Base-by-base conservation (phyloP, 495 filamentous ascomycete genomes). In the Podospora fimiseda region DNA sequence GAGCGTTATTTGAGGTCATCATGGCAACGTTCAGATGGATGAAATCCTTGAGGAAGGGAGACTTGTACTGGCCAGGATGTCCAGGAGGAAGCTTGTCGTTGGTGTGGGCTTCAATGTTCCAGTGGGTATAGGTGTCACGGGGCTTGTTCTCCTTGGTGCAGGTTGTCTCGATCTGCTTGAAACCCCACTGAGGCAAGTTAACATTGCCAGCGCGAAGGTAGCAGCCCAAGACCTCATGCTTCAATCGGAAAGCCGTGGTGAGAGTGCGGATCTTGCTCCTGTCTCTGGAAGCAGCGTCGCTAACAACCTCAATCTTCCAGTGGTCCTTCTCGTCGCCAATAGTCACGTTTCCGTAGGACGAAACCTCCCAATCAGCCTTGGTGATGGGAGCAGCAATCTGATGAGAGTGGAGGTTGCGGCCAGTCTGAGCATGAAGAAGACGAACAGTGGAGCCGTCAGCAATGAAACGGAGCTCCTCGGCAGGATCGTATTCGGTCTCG, bases 1-100 rank as follows among this genome's bases (percentile, higher is more conserved):
- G 81, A 37, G 93, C 93, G 66, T 98, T 98, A 75, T 98, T 98
- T 13, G 94, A 97, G 15, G 93, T 98, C 94, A 97, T 96, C 93
- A 98, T 98, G 49, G 94, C 93, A 52, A 98, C 93, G 69, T 98
- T 98, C 65, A 98, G 67, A 66, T 98, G 93, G 60, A 98, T 82
- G 68, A 98, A 98, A 71, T 97, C 94, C 63, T 89, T 89, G 52
- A 94, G 69, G 76, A 98, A 98, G 1, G 94, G 92, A 0, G 92
- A 97, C 72, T 88, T 95, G 75, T 96, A 98, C 41, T 89, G 86
- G 56, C 87, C 89, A 49, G 93, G 88, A 66, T 96, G 87, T 62
- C 88, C 87, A 56, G 88, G 84, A 15, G 93, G 93, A 33, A 90
- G 80, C 69, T 86, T 91, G 38, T 96, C 92, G 67, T 98, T 97